Conservation (phyloP, 768 basidiomycete genomes). For the Russula foetens region DNA sequence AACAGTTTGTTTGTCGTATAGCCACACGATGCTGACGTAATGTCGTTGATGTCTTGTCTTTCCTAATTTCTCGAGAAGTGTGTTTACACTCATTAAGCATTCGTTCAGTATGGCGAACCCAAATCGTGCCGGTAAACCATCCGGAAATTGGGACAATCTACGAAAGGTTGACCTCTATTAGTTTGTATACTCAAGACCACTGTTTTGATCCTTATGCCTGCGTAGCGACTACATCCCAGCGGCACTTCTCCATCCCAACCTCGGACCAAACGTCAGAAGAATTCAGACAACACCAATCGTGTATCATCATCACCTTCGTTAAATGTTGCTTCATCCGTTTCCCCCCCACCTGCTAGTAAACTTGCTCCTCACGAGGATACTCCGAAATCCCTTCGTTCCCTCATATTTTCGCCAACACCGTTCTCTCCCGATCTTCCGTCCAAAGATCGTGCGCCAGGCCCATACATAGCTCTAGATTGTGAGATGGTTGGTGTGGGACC, state of each 20-base stretch:
- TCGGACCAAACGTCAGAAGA: conserved; percentile 1
- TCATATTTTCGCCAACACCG: conserved; percentile 27
- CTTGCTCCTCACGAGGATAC: background rate
- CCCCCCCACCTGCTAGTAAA: background rate
- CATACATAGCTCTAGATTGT: conserved; percentile 83
- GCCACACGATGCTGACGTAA: conserved; percentile 9
- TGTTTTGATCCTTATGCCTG: background rate
- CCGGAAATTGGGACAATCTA: conserved; percentile 10
- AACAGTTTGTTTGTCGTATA: background rate
- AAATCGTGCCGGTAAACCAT: background rate
- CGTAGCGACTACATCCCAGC: conserved; percentile 1
- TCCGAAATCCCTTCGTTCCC: conserved; percentile 3
- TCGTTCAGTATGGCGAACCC: background rate
- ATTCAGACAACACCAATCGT: background rate
- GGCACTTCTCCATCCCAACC: background rate
- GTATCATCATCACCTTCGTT: conserved; percentile 2
- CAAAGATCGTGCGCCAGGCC: conserved; percentile 37
- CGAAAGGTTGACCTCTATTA: conserved; percentile 10
- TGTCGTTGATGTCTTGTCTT: background rate
- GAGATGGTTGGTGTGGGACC: conserved; percentile 97
- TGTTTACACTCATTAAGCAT: no score
- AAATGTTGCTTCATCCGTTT: background rate
- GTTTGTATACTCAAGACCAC: background rate
- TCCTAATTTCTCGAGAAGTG: no score
- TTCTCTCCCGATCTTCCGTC: conserved; percentile 4